These are phyloP conservation scores for Microthlaspi erraticum DNA, from an alignment of 345 rosid genomes.

Conservation along the genomic window DNA sequence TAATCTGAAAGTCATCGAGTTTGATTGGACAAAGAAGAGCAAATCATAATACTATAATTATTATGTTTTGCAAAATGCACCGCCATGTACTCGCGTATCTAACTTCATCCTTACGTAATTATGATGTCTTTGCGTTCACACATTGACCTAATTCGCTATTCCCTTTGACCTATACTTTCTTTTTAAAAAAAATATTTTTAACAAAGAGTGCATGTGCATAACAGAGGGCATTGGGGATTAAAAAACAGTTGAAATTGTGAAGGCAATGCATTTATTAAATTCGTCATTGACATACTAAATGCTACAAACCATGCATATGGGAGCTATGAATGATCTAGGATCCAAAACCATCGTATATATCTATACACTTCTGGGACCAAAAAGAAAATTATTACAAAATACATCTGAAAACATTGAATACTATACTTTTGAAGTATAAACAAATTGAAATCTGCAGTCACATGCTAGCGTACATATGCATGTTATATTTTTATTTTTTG, in stretches of 20 bases:
- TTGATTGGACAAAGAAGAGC: constrained; percentile 26
- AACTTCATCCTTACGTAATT: constrained; percentile 32
- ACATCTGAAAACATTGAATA: background rate
- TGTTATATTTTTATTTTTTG: constrained; percentile 8
- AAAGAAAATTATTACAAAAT: background rate
- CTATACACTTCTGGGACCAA: background rate
- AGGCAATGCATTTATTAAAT: constrained; percentile 23
- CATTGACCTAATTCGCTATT: constrained; percentile 17
- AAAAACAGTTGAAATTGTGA: background rate
- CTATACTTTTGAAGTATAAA: background rate
- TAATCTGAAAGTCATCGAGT: constrained; percentile 27
- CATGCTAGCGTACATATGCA: constrained; percentile 23
- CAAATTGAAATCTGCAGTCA: constrained; percentile 18
- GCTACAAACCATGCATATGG: constrained; percentile 27
- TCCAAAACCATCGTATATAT: background rate
- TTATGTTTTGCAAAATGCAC: constrained; percentile 25
- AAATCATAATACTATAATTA: background rate
- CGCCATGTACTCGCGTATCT: constrained; percentile 27
- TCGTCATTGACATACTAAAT: constrained; percentile 17
- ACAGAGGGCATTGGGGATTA: background rate
- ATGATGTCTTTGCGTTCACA: constrained; percentile 18
- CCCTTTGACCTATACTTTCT: background rate
- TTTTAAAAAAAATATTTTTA: too few species aligned
- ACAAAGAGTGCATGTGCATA: constrained; percentile 11
- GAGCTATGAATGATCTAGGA: constrained; percentile 4